Evolutionary conservation across 441 rosid species (phyloP), one percentile per base, ranked within the genome.

Genomic region (Cnidoscolus chayamansa): DNA sequence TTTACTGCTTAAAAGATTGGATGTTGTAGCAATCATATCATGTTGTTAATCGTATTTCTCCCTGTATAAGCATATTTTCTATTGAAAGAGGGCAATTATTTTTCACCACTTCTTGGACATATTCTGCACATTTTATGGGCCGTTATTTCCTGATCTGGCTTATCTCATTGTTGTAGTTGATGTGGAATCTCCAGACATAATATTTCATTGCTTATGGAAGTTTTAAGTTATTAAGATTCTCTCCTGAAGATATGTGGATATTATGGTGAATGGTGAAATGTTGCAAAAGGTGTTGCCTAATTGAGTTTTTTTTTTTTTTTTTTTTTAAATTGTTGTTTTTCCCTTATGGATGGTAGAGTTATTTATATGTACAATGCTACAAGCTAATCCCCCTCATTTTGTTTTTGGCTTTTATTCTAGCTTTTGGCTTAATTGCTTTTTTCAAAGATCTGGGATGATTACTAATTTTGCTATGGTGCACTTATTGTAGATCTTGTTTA

Each of bases 191-290:
- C 16, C 37, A 40, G 40, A 43, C 10, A 40, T 45, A 1, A 40
- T 17, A 7, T 68, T 35, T 68, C 51, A 68, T 70, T 58, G 32
- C 37, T 7, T 37, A 19, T 70, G 48, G 16, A 53, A 51, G 31
- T 37, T 53, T 16, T n/a, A 19, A 32, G 60, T 17, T 1, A 53
- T 54, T 5, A 51, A 13, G 31, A 16, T 67, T 10, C 61, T 13
- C 35, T 65, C 55, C 19, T 65, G 68, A 65, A 48, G 51, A 13
- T 31, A 7, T 20, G 47, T 40, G 8, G 35, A n/a, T 25, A 15
- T 17, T 37, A 10, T 67, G 7, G 10, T 68, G 50, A 25, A 25
- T 19, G 60, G 49, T 35, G 13, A 17, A 54, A 7, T 37, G 31
- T 10, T 54, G 43, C 50, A 35, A 31, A 51, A 68, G 62, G 16